Evolutionary conservation across 139 green algal genomes (phyloP), one percentile per base, ranked within the genome.

Genomic region (Tetradesmus obliquus): DNA sequence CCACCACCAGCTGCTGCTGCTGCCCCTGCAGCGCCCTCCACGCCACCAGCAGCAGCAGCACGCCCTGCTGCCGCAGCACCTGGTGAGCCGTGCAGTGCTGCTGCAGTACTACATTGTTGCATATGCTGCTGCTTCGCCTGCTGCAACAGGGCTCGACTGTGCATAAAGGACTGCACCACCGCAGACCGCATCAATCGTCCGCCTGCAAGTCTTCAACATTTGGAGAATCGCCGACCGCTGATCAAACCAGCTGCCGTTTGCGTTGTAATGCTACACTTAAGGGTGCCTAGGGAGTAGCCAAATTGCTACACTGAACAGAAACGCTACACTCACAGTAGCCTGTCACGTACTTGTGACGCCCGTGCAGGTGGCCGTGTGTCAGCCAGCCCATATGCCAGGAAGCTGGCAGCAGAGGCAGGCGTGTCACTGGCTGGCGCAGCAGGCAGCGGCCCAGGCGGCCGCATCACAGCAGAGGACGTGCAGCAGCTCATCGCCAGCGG

Each of bases 381-480:
- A 3, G 95, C 97, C 55, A 97, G 93, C 84, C 97, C 97, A 0
- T 97, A 97, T 86, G 97, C 97, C 5, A 94, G 91, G 57, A 97
- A 97, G 92, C 92, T 99, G 20, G 97, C 97, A 2, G 89, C 87
- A 5, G 95, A 99, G 91, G 93, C 94, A 0, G 95, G 95, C 62
- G 93, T 99, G 19, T 92, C 92, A 84, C 92, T 99, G 54, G 84
- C 88, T 10, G 94, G 94, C 15, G 79, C 96, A 0, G 82, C 82
- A 2, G 96, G 95, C 55, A 96, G 88, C 19, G 97, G 97, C 3
- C 97, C 97, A 20, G 94, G 92, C 2, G 97, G 97, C 3, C 95
- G 97, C 80, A 96, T 99, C 32, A 94, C 97, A 76, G 95, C 96
- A 1, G 94, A 93, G 6, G 97, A 99, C 90, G 96, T 99, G 76